These are phyloP conservation scores for Exophiala lecanii-corni DNA, from an alignment of 2,329 filamentous ascomycete species.

Conservation along the genomic window DNA sequence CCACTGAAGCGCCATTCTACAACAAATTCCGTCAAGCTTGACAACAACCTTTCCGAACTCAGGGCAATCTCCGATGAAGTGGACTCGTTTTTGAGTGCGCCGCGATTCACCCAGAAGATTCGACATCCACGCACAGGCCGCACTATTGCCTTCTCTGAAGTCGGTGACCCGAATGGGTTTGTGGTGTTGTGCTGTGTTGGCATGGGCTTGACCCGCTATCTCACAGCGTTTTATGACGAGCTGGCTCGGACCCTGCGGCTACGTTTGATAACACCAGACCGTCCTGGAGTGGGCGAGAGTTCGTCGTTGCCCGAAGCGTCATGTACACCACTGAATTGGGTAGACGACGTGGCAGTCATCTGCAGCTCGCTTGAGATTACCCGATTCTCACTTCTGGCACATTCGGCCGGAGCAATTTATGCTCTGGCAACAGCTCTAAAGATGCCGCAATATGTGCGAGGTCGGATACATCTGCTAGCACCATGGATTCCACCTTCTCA, in stretches of 20 bases:
- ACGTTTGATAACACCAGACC: slow-evolving; percentile 86
- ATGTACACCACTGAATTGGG: slow-evolving; percentile 87
- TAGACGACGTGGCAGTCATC: slow-evolving; percentile 87
- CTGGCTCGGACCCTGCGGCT: slow-evolving; percentile 82
- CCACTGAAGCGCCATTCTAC: slow-evolving; percentile 15
- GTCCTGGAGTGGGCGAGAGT: slow-evolving; percentile 89
- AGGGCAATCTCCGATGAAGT: slow-evolving; percentile 90
- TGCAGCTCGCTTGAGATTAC: slow-evolving; percentile 88
- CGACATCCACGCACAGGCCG: slow-evolving; percentile 79
- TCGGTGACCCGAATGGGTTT: slow-evolving; percentile 84
- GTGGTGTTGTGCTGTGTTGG: slow-evolving; percentile 96
- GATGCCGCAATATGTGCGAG: slow-evolving; percentile 93
- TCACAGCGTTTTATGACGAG: slow-evolving; percentile 97
- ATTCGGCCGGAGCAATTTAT: slow-evolving; percentile 97
- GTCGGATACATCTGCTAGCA: slow-evolving; percentile 86
- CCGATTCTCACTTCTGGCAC: slow-evolving; percentile 92
- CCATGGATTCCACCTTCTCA: slow-evolving; percentile 97
- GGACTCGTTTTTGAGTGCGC: slow-evolving; percentile 74
- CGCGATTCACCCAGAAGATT: slow-evolving; percentile 82
- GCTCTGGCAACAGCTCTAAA: slow-evolving; percentile 89
- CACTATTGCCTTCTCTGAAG: slow-evolving; percentile 91
- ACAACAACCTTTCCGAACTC: slow-evolving; percentile 49
- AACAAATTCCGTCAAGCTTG: slow-evolving; percentile 7
- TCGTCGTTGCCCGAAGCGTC: slow-evolving; percentile 77
- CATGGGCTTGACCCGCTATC: slow-evolving; percentile 93